These are phyloP conservation scores for Xylariaceae sp. DNA, from an alignment of 2,329 filamentous ascomycete genomes.

Conservation along the genomic window DNA sequence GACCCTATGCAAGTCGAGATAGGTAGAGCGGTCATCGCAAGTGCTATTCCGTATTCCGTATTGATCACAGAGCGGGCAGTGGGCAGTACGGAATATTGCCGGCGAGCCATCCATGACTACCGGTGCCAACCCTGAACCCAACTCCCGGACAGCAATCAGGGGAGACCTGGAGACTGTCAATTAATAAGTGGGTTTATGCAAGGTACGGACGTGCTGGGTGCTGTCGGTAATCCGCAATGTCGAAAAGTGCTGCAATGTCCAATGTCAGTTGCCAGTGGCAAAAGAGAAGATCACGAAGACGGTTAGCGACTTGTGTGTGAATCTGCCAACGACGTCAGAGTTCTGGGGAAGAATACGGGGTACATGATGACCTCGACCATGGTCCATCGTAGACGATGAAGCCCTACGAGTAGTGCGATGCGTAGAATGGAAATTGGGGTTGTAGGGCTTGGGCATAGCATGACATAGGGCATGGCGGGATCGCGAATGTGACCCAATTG, in stretches of 20 bases:
- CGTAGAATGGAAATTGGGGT: not conserved
- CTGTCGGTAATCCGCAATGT: not conserved
- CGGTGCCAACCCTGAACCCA: too few relatives aligned
- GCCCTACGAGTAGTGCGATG: not conserved
- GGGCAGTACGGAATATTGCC: too few relatives aligned
- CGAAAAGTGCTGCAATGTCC: not conserved
- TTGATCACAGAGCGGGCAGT: not conserved
- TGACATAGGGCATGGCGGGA: not conserved
- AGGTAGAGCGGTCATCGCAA: not conserved
- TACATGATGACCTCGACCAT: not conserved
- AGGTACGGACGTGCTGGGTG: not conserved
- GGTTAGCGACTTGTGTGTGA: not conserved
- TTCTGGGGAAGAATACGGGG: not conserved
- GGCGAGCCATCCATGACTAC: too few relatives aligned
- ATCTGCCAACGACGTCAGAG: not conserved
- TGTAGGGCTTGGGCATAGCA: not conserved
- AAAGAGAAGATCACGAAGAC: not conserved
- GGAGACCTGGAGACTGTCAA: too few relatives aligned
- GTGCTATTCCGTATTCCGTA: not conserved
- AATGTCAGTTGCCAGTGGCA: not conserved
- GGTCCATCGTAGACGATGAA: not conserved
- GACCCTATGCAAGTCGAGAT: not conserved
- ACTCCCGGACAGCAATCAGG: too few relatives aligned
- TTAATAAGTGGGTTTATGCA: not conserved
- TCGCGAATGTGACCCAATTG: constrained; percentile 4